These are phyloP conservation scores for Scheffersomyces titani DNA, from an alignment of 1,139 yeast species.

Conservation along the genomic window DNA sequence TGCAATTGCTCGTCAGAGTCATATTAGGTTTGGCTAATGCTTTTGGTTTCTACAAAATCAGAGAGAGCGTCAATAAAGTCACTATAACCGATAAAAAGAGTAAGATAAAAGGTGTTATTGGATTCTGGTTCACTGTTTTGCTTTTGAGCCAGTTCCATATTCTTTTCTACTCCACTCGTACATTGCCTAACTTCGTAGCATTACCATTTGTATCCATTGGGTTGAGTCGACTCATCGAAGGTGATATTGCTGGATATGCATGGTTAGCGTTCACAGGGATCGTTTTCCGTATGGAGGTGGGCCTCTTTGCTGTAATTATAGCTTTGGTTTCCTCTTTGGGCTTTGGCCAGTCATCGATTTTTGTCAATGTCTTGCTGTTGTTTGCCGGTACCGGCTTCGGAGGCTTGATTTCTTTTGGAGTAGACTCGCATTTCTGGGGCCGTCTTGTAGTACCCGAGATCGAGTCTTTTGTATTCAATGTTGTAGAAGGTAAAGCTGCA, in stretches of 20 bases:
- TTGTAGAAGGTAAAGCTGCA: constrained; percentile 66
- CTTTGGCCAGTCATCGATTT: constrained; percentile 47
- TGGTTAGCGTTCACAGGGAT: constrained; percentile 65
- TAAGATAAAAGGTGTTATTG: constrained; percentile 28
- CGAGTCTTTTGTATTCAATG: constrained; percentile 70
- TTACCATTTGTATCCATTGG: constrained; percentile 70
- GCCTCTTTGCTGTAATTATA: constrained; percentile 51
- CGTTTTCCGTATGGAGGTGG: constrained; percentile 74
- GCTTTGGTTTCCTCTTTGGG: constrained; percentile 44
- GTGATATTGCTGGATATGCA: constrained; percentile 54
- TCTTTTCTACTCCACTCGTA: constrained; percentile 73
- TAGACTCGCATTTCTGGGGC: constrained; percentile 85
- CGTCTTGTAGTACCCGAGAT: constrained; percentile 65
- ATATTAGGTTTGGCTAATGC: constrained; percentile 56
- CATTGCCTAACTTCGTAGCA: constrained; percentile 85
- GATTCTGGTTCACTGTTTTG: constrained; percentile 62
- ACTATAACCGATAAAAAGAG: constrained; percentile 23
- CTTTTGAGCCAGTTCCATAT: constrained; percentile 75
- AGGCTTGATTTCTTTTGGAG: constrained; percentile 39
- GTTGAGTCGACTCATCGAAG: constrained; percentile 50
- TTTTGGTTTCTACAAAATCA: constrained; percentile 25
- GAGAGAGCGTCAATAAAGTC: constrained; percentile 26
- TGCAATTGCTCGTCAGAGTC: constrained; percentile 54
- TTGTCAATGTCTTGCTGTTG: constrained; percentile 38
- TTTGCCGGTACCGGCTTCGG: constrained; percentile 61